Evolutionary conservation across 768 basidiomycete genomes (phyloP).

Genomic region (Collybia sp.): DNA sequence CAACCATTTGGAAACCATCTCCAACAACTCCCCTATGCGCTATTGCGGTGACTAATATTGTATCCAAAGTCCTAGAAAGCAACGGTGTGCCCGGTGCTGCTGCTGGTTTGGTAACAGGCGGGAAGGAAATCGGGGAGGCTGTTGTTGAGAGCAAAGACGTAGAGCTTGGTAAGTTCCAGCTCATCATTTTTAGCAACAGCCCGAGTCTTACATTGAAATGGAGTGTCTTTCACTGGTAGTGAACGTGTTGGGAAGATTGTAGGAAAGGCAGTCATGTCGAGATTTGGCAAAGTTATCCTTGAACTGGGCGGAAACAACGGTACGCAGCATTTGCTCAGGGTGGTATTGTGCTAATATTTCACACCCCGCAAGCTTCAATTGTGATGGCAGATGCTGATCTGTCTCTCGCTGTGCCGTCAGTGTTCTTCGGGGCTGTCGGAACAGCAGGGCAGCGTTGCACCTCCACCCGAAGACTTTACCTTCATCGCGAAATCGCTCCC

Average conservation of each 20-base stretch:
- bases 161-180: slow-evolving; percentile 58
- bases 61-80: slow-evolving; percentile 73
- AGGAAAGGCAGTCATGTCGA: slow-evolving; percentile 79
- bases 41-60: slow-evolving; percentile 87
- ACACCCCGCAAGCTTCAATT: slow-evolving; percentile 62
- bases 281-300: slow-evolving; percentile 87
- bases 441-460: slow-evolving; percentile 79
- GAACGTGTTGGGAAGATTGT: slow-evolving; percentile 84
- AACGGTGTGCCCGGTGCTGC: slow-evolving; percentile 85
- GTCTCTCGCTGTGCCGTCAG: slow-evolving; percentile 80
- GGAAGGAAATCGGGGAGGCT: slow-evolving; percentile 73
- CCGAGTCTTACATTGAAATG: slow-evolving; percentile 5
- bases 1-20: slow-evolving; percentile 94
- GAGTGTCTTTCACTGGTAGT: slow-evolving; percentile 95
- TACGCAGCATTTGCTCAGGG: slow-evolving; percentile 26
- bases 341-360: slow-evolving; percentile 8
- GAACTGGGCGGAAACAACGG: slow-evolving; percentile 97
- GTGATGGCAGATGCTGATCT: slow-evolving; percentile 94
- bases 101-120: slow-evolving; percentile 80
- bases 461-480: slow-evolving; percentile 84
- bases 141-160: slow-evolving; percentile 71
- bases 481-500: slow-evolving; percentile 76
- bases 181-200: slow-evolving; percentile 3
- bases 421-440: slow-evolving; percentile 93
- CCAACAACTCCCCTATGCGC: slow-evolving; percentile 84